Evolutionary conservation across 2,329 filamentous ascomycete genomes (phyloP), one percentile per base, ranked within the genome.

Genomic region (Phaeosphaeriaceae sp.): DNA sequence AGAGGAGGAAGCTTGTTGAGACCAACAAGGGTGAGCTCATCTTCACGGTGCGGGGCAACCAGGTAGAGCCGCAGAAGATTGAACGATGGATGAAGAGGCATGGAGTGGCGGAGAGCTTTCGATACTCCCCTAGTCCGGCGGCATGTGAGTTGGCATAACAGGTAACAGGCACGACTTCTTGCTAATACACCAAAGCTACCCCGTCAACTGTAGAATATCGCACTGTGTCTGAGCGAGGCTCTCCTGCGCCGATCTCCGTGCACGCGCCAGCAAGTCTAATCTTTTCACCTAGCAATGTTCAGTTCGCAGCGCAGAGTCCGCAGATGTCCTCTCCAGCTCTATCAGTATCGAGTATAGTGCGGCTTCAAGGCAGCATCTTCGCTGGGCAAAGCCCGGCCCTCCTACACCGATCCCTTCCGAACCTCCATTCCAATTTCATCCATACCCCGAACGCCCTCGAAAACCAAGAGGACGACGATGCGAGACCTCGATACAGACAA

Each of bases 71-170:
- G n/a, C 44, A 54, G 30, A 63, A 61, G 43, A 61, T 64, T 20
- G 48, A 56, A 1, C 50, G 61, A 12, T 64, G 54, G 61, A 66
- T 61, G 59, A 61, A 53, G 17, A 28, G 46, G 6, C 41, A 63
- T 11, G 35, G 37, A 3, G 50, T 66, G 11, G 4, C 32, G 13
- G 45, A 56, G 3, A 61, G 50, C 39, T 23, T 33, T 23, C 34
- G 54, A 18, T 64, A 64, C 45, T 42, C 50, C 9, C 57, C 58
- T 15, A 58, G 49, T 39, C 53, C 56, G 3, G 53, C 48, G 23
- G 53, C 47, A 58, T 51, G 58, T 64, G 56, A 58, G 58, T 55
- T 23, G 42, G 20, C 13, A 1, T n/a, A 7, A 35, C n/a, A n/a
- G n/a, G n/a, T n/a, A 21, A 6, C n/a, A 17, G 15, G 28, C 15